phyloP scores from a whole-genome alignment of 768 basidiomycete genomes.

The Podaxis carcinomalis region DNA sequence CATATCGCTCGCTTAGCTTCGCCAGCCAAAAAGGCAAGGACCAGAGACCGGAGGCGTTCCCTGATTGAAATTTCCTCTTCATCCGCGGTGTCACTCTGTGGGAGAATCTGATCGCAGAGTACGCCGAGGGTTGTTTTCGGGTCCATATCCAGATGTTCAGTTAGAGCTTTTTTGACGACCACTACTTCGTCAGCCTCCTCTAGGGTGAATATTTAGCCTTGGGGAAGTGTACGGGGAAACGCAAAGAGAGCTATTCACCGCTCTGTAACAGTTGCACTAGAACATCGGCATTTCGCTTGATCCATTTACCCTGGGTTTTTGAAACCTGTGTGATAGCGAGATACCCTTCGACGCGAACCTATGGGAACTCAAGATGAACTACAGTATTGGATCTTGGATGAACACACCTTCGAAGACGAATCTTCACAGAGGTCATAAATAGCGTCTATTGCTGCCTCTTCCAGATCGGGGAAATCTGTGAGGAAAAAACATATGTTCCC shows the following conservation, averaged over 20 bases:
- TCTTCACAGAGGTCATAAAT: constrained; percentile 79
- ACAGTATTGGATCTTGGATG: background rate
- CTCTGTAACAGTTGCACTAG: constrained; percentile 72
- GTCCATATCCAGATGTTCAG: constrained; percentile 63
- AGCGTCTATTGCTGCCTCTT: constrained; percentile 73
- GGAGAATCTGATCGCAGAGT: constrained; percentile 62
- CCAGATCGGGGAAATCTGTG: constrained; percentile 65
- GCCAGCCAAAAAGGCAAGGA: constrained; percentile 53
- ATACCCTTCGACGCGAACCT: constrained; percentile 74
- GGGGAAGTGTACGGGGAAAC: background rate
- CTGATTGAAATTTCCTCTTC: constrained; percentile 57
- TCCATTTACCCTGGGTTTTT: constrained; percentile 47
- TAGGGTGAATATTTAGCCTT: constrained; percentile 16
- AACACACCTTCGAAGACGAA: constrained; percentile 44
- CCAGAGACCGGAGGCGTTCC: constrained; percentile 52
- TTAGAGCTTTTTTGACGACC: constrained; percentile 56
- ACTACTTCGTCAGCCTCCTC: constrained; percentile 65
- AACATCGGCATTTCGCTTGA: constrained; percentile 72
- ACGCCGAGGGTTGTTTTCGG: constrained; percentile 57
- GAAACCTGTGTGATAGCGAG: constrained; percentile 48
- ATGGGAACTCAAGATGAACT: constrained; percentile 7
- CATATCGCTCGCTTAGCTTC: constrained; percentile 43
- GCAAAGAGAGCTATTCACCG: constrained; percentile 37
- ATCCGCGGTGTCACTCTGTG: constrained; percentile 44
- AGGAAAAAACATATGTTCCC: constrained; percentile 54